Conservation (phyloP, 2,329 filamentous ascomycete genomes). For the Dothiorella sarmentorum region DNA sequence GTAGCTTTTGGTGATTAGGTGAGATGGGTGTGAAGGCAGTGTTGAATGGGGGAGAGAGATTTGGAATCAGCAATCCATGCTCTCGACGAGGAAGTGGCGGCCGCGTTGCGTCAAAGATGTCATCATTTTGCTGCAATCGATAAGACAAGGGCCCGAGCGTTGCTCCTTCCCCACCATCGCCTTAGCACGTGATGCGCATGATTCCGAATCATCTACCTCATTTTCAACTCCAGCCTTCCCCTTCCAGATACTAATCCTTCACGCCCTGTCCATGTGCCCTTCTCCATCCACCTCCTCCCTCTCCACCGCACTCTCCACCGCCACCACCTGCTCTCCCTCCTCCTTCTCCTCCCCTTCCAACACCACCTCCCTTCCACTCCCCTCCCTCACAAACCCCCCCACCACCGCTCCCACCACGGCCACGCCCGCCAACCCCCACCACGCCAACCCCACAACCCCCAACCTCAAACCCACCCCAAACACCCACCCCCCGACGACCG, state of each 20-base stretch:
- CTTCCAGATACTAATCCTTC: neutral
- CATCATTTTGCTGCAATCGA: constrained; percentile 8
- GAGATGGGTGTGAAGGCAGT: neutral
- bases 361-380: constrained; percentile 63
- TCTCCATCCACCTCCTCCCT: neutral
- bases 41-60: neutral
- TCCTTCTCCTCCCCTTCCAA: constrained; percentile 56
- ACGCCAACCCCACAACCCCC: constrained; percentile 58
- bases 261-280: too few species aligned
- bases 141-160: neutral
- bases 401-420: constrained; percentile 50
- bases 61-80: neutral
- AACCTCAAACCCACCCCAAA: constrained; percentile 58
- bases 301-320: neutral
- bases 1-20: neutral
- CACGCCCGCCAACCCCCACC: constrained; percentile 54
- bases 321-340: constrained; percentile 21
- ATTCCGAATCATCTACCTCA: too few species aligned
- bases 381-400: constrained; percentile 57
- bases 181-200: neutral
- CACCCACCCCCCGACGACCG: constrained; percentile 57
- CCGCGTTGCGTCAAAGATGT: neutral
- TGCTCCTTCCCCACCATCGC: neutral
- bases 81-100: constrained; percentile 1
- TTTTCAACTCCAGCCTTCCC: too few species aligned